Evolutionary conservation across 2,329 filamentous ascomycete genomes (phyloP).

Genomic region (Didymella pomorum): DNA sequence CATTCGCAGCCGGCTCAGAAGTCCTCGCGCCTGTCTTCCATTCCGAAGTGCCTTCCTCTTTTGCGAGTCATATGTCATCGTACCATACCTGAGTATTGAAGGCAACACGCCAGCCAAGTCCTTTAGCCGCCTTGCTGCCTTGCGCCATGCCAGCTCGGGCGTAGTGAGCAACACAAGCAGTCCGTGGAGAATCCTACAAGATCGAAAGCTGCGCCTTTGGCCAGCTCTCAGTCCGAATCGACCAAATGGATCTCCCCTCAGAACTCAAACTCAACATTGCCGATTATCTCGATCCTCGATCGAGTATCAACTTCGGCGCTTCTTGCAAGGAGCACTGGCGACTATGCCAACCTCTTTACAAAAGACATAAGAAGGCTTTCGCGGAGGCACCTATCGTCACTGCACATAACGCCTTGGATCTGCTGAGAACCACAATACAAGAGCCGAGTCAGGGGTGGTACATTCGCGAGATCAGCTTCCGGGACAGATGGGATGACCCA

Average conservation of each 20-base stretch:
- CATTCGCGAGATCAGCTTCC: background rate
- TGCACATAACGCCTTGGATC: background rate
- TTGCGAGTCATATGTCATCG: background rate
- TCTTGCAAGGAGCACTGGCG: conserved; percentile 8
- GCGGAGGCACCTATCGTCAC: background rate
- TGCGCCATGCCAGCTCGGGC: background rate
- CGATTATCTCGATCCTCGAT: conserved; percentile 2
- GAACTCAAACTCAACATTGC: conserved; percentile 1
- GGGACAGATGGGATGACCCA: background rate
- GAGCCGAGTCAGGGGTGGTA: conserved; percentile 4
- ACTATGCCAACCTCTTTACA: background rate
- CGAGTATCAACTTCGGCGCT: conserved; percentile 2
- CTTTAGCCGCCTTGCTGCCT: background rate
- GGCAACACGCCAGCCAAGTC: background rate
- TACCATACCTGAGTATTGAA: background rate
- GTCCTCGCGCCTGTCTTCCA: background rate
- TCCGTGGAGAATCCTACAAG: background rate
- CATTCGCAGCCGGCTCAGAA: background rate
- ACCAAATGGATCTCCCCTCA: background rate
- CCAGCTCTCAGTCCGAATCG: background rate
- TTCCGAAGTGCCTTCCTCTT: background rate
- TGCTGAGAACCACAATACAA: background rate
- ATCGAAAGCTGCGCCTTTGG: background rate
- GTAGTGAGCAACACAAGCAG: background rate
- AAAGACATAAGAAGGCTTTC: background rate